Conservation (phyloP, 306 rosid species). For the Prunus mongolica region DNA sequence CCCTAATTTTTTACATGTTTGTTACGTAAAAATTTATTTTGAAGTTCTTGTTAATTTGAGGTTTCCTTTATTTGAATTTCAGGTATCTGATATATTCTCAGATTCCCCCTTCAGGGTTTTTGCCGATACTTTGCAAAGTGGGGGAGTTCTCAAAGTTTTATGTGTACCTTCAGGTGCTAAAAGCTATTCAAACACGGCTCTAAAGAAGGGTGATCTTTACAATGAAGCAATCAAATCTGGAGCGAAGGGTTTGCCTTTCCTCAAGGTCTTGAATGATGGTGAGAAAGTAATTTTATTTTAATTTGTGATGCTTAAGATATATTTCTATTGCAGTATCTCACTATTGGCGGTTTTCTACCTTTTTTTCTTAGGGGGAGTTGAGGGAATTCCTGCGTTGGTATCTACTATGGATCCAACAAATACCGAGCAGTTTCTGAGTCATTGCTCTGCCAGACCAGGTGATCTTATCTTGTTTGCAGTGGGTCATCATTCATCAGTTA, state of each 20-base stretch:
- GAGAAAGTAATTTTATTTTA: constrained; percentile 13
- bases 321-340: constrained; percentile 6
- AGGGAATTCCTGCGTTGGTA: constrained; percentile 77
- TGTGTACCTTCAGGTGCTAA: constrained; percentile 78
- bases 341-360: constrained; percentile 12
- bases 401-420: constrained; percentile 65
- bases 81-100: constrained; percentile 80
- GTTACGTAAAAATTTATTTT: neutral
- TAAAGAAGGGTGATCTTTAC: constrained; percentile 81
- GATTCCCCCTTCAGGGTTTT: constrained; percentile 81
- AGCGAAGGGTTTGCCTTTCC: constrained; percentile 88
- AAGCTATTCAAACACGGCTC: constrained; percentile 81
- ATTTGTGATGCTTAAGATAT: constrained; percentile 1
- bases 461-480: constrained; percentile 83
- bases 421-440: constrained; percentile 46
- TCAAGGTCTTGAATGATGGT: constrained; percentile 84
- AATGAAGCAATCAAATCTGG: constrained; percentile 77
- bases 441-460: constrained; percentile 58
- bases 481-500: constrained; percentile 59
- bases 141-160: constrained; percentile 75
- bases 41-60: neutral
- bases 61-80: constrained; percentile 25
- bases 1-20: neutral
- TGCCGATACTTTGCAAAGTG: constrained; percentile 65
- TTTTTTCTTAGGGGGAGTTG: constrained; percentile 56